phyloP scores from a whole-genome alignment of 1,284 basidiomycete species.

The Peniophora sp. region DNA sequence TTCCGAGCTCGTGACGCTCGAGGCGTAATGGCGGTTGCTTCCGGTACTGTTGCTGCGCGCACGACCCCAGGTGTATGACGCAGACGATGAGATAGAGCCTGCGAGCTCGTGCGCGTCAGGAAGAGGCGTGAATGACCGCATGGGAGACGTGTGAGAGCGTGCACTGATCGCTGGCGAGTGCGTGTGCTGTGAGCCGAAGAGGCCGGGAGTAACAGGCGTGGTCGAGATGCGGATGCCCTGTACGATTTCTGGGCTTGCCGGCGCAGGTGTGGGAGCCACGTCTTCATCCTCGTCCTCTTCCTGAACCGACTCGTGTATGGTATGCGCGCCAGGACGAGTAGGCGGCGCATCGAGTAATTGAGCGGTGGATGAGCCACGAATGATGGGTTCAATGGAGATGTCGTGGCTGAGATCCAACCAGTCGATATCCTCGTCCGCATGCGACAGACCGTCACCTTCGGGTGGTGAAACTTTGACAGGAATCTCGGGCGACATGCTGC shows the following conservation, averaged over 20 bases:
- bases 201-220: conserved; percentile 18
- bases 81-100: neutral
- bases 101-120: neutral
- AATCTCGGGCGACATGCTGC: conserved; percentile 2
- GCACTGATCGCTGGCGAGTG: neutral
- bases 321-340: conserved; percentile 11
- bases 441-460: conserved; percentile 2
- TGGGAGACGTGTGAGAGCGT: conserved; percentile 1
- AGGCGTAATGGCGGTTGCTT: conserved; percentile 7
- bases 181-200: conserved; percentile 6
- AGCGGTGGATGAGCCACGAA: conserved; percentile 12
- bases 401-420: neutral
- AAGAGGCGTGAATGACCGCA: conserved; percentile 9
- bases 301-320: conserved; percentile 14
- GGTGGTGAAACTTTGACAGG: conserved; percentile 1
- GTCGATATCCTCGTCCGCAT: conserved; percentile 15
- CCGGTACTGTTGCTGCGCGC: conserved; percentile 2
- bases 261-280: conserved; percentile 3
- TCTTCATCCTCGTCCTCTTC: conserved; percentile 13
- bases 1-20: conserved; percentile 11
- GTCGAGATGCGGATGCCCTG: conserved; percentile 58
- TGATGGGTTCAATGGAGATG: conserved; percentile 22
- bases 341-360: conserved; percentile 10
- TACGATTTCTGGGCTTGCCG: conserved; percentile 20
- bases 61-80: neutral